Evolutionary conservation across 2,329 filamentous ascomycete genomes (phyloP), one percentile per base, ranked within the genome.

Genomic region (Nakataea oryzae): DNA sequence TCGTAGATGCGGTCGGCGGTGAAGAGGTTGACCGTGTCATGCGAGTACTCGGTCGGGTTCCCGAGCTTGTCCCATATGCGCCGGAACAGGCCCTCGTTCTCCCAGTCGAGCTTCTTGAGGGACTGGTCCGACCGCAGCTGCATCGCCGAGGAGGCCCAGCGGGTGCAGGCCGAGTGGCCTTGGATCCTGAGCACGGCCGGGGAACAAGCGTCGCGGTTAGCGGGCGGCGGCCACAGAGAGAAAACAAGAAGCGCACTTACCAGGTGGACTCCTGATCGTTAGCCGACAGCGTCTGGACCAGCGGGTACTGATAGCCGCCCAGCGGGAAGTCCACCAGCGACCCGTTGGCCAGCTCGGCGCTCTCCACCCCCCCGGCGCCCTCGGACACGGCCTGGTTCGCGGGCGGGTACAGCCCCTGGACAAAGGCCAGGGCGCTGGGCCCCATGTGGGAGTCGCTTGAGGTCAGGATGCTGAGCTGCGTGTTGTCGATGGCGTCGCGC

Each of bases 341-440:
- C 13, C 85, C 85, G 69, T 72, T 68, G 47, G 67, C 59, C 2
- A 70, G 63, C 12, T 62, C 62, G 14, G 69, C 67, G 0, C 66
- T 65, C 0, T 65, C 66, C 4, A 66, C 64, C 27, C 73, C 72
- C 21, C 71, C 72, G 17, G 76, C 76, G 1, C 76, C 71, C 5
- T 72, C 69, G 7, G 73, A 68, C 34, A 75, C 76, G 0, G 68
- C 65, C 12, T 69, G 64, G 4, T 79, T 78, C 0, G 82, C 80
- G 0, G 91, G 90, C 2, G 92, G 91, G 70, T 96, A 96, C 4
- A 96, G 78, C 5, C 88, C 91, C 71, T 96, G 92, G 67, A 95
- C 75, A 73, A 96, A 96, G 0, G 87, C 91, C 60, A 84, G 77
- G 41, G 90, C 90, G 3, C 90, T 86, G 64, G 82, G 86, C 60